These are phyloP conservation scores for Phytophthora citrophthora DNA, from an alignment of 352 stramenopile genomes.

Conservation along the genomic window DNA sequence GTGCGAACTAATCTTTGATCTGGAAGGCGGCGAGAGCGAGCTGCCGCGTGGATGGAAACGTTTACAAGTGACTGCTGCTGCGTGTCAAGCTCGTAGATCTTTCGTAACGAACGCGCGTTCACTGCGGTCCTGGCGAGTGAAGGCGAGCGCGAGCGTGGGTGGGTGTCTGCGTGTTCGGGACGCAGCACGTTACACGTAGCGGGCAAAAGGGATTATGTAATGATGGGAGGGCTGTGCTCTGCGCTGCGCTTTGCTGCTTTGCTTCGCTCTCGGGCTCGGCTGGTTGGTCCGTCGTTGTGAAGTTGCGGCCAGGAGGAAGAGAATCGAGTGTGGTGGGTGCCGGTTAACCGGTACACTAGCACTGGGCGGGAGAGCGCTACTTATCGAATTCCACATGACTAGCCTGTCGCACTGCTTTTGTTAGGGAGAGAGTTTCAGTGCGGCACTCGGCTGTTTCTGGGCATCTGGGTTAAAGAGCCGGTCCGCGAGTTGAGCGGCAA, in stretches of 20 bases:
- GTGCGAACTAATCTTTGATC: slow-evolving; percentile 41
- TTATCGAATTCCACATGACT: slow-evolving; percentile 50
- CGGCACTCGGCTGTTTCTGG: slow-evolving; percentile 25
- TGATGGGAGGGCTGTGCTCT: slow-evolving; percentile 46
- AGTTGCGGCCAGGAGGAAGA: slow-evolving; percentile 22
- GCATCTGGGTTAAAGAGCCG: slow-evolving; percentile 38
- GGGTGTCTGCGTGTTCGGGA: slow-evolving; percentile 21
- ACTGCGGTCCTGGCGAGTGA: slow-evolving; percentile 4
- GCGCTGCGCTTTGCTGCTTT: slow-evolving; percentile 18
- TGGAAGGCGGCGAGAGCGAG: slow-evolving; percentile 8
- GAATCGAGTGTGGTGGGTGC: slow-evolving; percentile 21
- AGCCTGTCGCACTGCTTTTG: slow-evolving; percentile 35
- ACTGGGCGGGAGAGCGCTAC: slow-evolving; percentile 23
- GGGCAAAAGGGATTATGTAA: slow-evolving; percentile 84
- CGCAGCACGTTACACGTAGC: slow-evolving; percentile 44
- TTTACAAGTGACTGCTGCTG: slow-evolving; percentile 2
- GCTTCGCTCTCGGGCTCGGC: slow-evolving; percentile 6
- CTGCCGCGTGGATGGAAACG: slow-evolving; percentile 14
- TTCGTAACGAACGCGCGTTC: slow-evolving; percentile 19
- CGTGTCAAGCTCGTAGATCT: slow-evolving; percentile 26
- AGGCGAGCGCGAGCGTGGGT: slow-evolving; percentile 5
- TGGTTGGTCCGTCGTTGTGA: slow-evolving; percentile 34
- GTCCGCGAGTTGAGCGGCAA: slow-evolving; percentile 24
- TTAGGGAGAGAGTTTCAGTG: slow-evolving; percentile 40
- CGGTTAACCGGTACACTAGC: slow-evolving; percentile 10